Evolutionary conservation across 140 eudicot species (phyloP), one percentile per base, ranked within the genome.

Genomic region (Erigeron philadelphicus): DNA sequence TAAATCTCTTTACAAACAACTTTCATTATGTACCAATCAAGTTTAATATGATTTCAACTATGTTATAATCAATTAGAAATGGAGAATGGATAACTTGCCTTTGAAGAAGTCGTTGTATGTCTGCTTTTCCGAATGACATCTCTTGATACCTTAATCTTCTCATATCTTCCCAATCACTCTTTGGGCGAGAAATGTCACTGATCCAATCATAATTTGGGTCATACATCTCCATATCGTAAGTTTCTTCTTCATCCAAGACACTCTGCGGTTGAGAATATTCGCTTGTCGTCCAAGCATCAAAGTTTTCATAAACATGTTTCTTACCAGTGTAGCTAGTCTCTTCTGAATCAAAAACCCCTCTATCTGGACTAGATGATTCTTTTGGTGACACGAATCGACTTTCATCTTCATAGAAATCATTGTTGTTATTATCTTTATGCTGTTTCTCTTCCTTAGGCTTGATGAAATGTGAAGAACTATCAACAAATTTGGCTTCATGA

Each of bases 61-160:
- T 7, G 64, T 60, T 61, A 38, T 47, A 38, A 58, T 75, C 23
- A 10, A 41, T 15, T 21, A 52, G 18, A 77, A 53, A 70, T 7
- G 64, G 47, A 64, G 41, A 44, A 6, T 25, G 7, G 6, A 25
- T 71, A 64, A 71, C 73, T 19, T 68, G 82, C 98, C 98, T 92
- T 76, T 85, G 80, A 73, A 92, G 90, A 59, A 92, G 95, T 68
- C 68, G 64, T 11, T 81, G 79, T 53, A 92, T 88, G 50, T 92
- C 98, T 62, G 66, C 72, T 11, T 92, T 81, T 9, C 78, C 72
- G 19, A 58, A 43, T 76, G 61, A 81, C 89, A 92, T 88, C 78
- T 92, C 96, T 31, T 84, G 83, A 56, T 92, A 92, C 78, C 98
- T 84, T 8, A 75, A 93, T 78, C 81, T 83, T 76, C 95, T 84